Evolutionary conservation across 148 eudicot genomes (phyloP).

Genomic region (Rhododendron henanense): DNA sequence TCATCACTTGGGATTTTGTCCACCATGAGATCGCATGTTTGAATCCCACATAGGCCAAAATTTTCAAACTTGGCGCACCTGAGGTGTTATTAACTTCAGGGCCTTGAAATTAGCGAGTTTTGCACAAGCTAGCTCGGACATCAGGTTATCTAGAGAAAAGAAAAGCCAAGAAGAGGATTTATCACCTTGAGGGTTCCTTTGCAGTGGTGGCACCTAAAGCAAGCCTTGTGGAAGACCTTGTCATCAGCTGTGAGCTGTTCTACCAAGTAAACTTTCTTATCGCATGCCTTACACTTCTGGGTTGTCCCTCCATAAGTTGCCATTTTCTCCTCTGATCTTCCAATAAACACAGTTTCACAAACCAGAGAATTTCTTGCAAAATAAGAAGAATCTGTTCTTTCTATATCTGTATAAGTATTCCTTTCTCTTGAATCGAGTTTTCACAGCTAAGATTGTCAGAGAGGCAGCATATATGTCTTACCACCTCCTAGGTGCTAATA

Average conservation of each 20-base stretch:
- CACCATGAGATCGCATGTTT: neutral
- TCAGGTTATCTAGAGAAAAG: neutral
- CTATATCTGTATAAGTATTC: neutral
- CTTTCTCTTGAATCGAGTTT: neutral
- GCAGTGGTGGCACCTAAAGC: conserved; percentile 96
- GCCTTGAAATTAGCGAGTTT: too few relatives aligned
- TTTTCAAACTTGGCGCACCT: neutral
- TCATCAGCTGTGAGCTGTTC: conserved; percentile 81
- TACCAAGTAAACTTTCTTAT: conserved; percentile 84
- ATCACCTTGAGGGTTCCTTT: conserved; percentile 82
- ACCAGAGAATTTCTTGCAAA: neutral
- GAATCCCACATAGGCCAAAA: neutral
- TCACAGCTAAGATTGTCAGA: conserved; percentile 2
- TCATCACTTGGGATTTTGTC: neutral
- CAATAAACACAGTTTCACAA: neutral
- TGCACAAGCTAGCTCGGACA: neutral
- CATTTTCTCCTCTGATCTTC: conserved; percentile 29
- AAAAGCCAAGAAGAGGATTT: neutral
- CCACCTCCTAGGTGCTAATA: conserved; percentile 5
- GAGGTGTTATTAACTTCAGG: too few relatives aligned
- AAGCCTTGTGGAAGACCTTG: conserved; percentile 77
- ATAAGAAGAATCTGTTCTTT: neutral
- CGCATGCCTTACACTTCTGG: conserved; percentile 89
- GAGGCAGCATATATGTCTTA: neutral
- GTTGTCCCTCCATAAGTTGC: conserved; percentile 87